Base-by-base conservation (phyloP, 2,329 filamentous ascomycete genomes). In the Scytalidium lignicola region DNA sequence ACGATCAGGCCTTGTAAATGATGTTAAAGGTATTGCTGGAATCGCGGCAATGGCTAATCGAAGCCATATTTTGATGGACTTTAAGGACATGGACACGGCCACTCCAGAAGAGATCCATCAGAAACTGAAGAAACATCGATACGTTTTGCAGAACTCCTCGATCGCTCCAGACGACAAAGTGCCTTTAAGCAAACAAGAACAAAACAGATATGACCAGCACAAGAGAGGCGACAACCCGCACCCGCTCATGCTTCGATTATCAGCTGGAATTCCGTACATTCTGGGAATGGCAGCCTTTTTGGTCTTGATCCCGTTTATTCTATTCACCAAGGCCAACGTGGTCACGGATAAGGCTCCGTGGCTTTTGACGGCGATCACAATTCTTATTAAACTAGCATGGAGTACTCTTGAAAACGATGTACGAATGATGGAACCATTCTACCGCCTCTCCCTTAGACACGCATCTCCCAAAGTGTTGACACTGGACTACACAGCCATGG, bases 41-140 rank as follows among this genome's bases (percentile, higher is more conserved):
- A 74, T 89, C 32, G 86, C 86, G 5, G 81, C 85, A 49, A 88
- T 90, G 85, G 85, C 86, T 9, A 85, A 86, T 2, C 79, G 80
- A 52, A 82, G 78, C 54, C 85, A 89, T 56, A 86, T 89, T 62
- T 69, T 89, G 54, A 82, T 82, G 66, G 86, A 90, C 61, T 89
- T 90, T 61, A 82, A 81, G 54, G 83, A 83, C 49, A 79, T 87
- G 67, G 86, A 90, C 61, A 79, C 80, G 1, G 83, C 80, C 7
- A 80, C 75, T 3, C 80, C 84, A 47, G 71, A 80, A 44, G 78
- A 83, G 46, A 88, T 90, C 40, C 85, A 89, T 62, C 72, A 80
- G 44, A 78, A 76, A 56, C 72, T 90, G n/a, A 82, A 82, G 52
- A 67, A 79, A 22, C 77, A 80, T 51, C 79, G 85, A 32, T 90